Percentiles rank a stretch among this genome's conserved stretches.
Evolutionary conservation across 257 asterid species (phyloP).

Genomic region (Ehretia macrophylla): DNA sequence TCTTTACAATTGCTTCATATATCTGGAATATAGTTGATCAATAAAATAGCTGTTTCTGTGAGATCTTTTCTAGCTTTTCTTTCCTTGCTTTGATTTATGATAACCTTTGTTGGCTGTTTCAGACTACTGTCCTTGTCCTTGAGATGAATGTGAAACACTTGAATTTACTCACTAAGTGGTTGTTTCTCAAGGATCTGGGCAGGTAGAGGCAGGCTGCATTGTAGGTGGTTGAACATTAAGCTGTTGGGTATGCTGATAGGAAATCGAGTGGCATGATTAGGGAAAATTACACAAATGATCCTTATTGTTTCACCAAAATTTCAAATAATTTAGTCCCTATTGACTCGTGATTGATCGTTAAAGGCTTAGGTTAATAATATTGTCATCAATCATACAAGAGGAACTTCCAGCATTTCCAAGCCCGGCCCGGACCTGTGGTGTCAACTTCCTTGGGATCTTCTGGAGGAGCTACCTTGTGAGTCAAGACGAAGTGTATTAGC

Average conservation of each 20-base stretch:
- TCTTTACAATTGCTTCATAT: neutral
- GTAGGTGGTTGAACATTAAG: conserved; percentile 1
- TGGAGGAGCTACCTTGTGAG: conserved; percentile 6
- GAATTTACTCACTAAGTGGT: no score
- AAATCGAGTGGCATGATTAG: no score
- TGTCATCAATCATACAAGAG: no score
- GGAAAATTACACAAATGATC: no score
- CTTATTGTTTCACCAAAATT: no score
- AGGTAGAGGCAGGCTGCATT: no score
- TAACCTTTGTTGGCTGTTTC: neutral
- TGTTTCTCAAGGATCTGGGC: neutral
- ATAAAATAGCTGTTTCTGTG: neutral
- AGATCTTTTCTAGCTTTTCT: neutral
- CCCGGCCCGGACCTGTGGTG: neutral
- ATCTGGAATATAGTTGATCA: neutral
- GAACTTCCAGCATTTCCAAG: no score
- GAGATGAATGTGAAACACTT: neutral
- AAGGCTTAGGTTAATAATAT: no score
- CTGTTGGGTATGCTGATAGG: no score
- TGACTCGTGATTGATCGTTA: no score
- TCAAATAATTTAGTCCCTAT: no score
- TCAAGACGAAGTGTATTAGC: conserved; percentile 21
- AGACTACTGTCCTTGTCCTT: neutral
- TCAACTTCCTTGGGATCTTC: neutral
- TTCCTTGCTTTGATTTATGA: neutral